Evolutionary conservation across 2,329 filamentous ascomycete genomes (phyloP).

Genomic region (Gremmenia infestans): DNA sequence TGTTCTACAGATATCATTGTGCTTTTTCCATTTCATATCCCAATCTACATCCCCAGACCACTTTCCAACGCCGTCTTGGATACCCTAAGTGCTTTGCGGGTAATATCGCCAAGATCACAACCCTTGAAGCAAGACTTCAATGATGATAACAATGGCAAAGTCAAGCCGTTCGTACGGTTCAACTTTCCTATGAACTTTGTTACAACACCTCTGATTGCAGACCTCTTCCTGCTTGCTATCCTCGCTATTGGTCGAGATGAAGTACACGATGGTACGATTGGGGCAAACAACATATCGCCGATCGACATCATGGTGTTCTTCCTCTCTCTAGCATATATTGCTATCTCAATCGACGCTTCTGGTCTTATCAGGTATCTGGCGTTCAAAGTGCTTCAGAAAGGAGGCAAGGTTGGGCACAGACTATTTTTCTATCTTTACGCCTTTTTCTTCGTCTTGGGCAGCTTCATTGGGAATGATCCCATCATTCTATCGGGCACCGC

Average conservation of each 20-base stretch:
- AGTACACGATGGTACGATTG: constrained; percentile 64
- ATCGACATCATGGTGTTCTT: constrained; percentile 74
- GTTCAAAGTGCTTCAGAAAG: constrained; percentile 64
- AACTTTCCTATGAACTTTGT: constrained; percentile 64
- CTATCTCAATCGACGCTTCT: constrained; percentile 72
- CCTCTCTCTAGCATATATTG: constrained; percentile 68
- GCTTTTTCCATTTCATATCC: constrained; percentile 63
- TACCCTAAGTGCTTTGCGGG: constrained; percentile 41
- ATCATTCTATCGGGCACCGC: constrained; percentile 71
- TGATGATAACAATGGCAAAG: constrained; percentile 27
- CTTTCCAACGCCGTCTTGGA: constrained; percentile 43
- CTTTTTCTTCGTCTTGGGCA: constrained; percentile 65
- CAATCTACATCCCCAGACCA: constrained; percentile 52
- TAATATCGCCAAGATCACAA: constrained; percentile 44
- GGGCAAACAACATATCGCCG: constrained; percentile 60
- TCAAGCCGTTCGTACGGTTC: constrained; percentile 43
- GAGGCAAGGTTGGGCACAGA: constrained; percentile 59
- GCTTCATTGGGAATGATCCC: constrained; percentile 69
- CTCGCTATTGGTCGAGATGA: constrained; percentile 61
- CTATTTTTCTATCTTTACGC: constrained; percentile 69
- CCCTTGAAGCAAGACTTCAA: constrained; percentile 21
- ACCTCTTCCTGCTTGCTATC: constrained; percentile 67
- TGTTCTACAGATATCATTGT: constrained; percentile 56
- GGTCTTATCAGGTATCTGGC: constrained; percentile 66
- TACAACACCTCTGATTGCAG: constrained; percentile 65